Conservation (phyloP, 1,139 yeast species). For the Yamadazyma dushanensis region DNA sequence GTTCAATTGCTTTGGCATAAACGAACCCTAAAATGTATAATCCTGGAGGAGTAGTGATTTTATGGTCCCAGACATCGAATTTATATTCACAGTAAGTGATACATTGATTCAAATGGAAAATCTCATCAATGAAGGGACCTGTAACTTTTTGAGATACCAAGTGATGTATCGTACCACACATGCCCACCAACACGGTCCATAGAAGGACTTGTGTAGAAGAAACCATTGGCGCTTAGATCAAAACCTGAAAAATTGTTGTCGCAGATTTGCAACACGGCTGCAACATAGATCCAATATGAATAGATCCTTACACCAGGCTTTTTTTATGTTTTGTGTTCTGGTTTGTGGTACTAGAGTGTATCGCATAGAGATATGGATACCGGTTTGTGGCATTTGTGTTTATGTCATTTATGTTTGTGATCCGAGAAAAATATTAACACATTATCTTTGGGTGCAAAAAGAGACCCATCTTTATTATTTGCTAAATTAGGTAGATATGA, state of each 20-base stretch:
- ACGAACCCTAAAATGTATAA: conserved; percentile 65
- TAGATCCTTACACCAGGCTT: no score
- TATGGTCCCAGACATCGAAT: conserved; percentile 75
- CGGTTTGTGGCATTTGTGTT: no score
- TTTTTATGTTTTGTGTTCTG: no score
- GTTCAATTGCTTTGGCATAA: conserved; percentile 34
- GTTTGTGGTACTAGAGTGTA: no score
- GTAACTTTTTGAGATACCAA: conserved; percentile 26
- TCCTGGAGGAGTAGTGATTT: conserved; percentile 98
- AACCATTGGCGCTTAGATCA: conserved; percentile 1
- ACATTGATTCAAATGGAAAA: conserved; percentile 83
- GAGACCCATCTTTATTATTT: no score
- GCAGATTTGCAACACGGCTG: no score
- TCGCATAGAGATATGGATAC: no score
- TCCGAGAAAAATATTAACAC: no score
- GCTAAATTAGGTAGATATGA: conserved; percentile 1
- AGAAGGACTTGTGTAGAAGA: neutral
- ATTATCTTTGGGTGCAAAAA: conserved; percentile 1
- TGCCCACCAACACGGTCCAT: conserved; percentile 7
- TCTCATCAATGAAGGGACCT: conserved; percentile 67
- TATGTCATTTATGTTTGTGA: no score
- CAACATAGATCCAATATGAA: no score
- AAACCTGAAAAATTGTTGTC: neutral
- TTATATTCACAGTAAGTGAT: conserved; percentile 60
- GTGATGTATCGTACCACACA: conserved; percentile 18